A percentile compares a stretch with the other conserved stretches of the same genome.
Evolutionary conservation across 768 basidiomycete species (phyloP).

Genomic region (Boletus patriciae): DNA sequence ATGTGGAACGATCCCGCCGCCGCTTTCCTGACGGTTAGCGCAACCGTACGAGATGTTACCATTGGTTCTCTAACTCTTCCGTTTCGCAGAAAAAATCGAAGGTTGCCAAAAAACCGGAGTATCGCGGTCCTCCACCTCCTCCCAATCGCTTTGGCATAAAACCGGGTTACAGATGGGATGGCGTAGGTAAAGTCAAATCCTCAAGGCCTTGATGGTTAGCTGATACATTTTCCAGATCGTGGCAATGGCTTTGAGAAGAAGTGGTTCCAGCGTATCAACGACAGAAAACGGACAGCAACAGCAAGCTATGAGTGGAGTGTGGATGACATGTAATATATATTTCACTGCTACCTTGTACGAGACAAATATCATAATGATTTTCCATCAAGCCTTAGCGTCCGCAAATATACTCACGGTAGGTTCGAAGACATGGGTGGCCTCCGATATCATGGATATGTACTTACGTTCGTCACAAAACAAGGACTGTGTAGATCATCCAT

Average conservation of each 20-base stretch:
- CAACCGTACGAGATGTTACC: background rate
- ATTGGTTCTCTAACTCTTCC: constrained; percentile 2
- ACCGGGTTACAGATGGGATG: constrained; percentile 98
- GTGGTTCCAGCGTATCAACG: constrained; percentile 80
- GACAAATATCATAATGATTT: background rate
- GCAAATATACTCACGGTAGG: background rate
- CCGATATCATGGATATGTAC: background rate
- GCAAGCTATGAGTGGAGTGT: constrained; percentile 86
- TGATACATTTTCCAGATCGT: constrained; percentile 56
- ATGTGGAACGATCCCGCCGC: constrained; percentile 99
- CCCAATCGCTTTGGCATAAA: constrained; percentile 95
- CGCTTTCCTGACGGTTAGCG: constrained; percentile 80
- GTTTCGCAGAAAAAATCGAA: constrained; percentile 68
- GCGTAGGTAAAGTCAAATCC: constrained; percentile 67
- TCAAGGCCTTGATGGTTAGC: background rate
- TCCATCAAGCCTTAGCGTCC: background rate
- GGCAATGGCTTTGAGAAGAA: constrained; percentile 95
- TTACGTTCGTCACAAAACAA: constrained; percentile 3
- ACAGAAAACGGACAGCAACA: constrained; percentile 61
- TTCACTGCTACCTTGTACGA: background rate
- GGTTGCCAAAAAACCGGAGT: constrained; percentile 80
- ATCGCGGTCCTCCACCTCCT: constrained; percentile 82
- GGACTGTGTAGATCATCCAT: background rate
- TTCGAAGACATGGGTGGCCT: background rate
- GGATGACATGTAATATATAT: constrained; percentile 78